Evolutionary conservation across 2,329 filamentous ascomycete genomes (phyloP), one percentile per base, ranked within the genome.

Genomic region (Alternaria alternata): DNA sequence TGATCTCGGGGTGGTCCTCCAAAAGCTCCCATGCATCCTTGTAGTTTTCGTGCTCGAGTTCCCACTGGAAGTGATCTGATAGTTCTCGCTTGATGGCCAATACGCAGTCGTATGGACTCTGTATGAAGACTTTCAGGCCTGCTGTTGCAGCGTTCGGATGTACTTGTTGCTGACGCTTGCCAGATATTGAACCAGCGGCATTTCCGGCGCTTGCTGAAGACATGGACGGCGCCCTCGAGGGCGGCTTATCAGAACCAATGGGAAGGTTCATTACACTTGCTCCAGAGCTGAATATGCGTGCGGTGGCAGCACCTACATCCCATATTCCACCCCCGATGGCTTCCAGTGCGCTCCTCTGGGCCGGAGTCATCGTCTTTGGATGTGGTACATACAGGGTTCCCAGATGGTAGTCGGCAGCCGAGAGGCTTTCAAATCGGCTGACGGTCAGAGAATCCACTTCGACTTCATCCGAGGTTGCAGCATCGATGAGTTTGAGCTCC

Each of bases 51-150:
- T 90, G 92, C 59, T 94, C 91, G 28, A 96, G 76, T 14, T 98
- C 83, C 94, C 94, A 99, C 7, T 85, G 82, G 22, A 98, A 82
- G 72, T 96, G 93, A 78, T 99, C 95, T 4, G 88, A 83, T 16
- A 96, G 83, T 72, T 97, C 94, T 67, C 95, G 86, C 75, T 94
- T 94, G 3, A 95, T 92, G 0, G 93, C 92, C 55, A 97, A 82
- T n/a, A 98, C 90, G 71, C 94, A 98, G 78, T 99, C 95, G 74
- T 96, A 99, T 0, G 95, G 95, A 70, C 93, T 97, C 72, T 97
- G 93, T 41, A 99, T 92, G 75, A 97, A 97, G 16, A 99, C 91
- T 72, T 98, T 91, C 66, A 89, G 83, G 7, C 89, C 89, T 38
- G 85, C 82, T 9, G 84, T 83, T 5, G 81, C 78, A 18, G 81